Evolutionary conservation across 2,329 filamentous ascomycete species (phyloP).

Genomic region (Ophiostoma ulmi): DNA sequence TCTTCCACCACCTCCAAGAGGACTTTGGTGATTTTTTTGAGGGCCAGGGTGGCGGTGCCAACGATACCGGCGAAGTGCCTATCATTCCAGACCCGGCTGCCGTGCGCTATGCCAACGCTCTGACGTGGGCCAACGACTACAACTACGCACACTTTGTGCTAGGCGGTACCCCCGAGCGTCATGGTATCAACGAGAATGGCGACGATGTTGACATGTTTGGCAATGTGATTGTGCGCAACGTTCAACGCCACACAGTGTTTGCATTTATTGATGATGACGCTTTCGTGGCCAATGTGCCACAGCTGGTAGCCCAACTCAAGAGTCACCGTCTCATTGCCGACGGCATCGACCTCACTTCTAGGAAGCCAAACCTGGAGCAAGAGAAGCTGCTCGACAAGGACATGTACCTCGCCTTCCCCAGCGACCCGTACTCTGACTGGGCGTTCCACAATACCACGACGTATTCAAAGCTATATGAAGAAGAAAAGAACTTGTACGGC

Average conservation of each 20-base stretch:
- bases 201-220: constrained; percentile 4
- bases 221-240: constrained; percentile 10
- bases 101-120: constrained; percentile 26
- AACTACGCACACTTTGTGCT: constrained; percentile 14
- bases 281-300: constrained; percentile 42
- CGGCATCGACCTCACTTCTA: not conserved
- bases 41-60: constrained; percentile 13
- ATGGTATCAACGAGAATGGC: not conserved
- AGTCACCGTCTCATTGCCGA: constrained; percentile 14
- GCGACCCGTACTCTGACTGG: constrained; percentile 42
- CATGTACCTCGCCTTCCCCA: constrained; percentile 42
- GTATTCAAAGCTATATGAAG: not conserved
- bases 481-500: not conserved
- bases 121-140: constrained; percentile 12
- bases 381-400: constrained; percentile 21
- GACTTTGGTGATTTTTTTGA: constrained; percentile 27
- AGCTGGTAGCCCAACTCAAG: constrained; percentile 37
- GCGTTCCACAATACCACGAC: constrained; percentile 31
- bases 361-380: not conserved
- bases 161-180: constrained; percentile 1
- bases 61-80: constrained; percentile 11
- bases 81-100: constrained; percentile 22
- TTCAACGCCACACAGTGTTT: constrained; percentile 33
- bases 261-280: constrained; percentile 44
- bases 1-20: constrained; percentile 35